Percentiles rank a stretch among this genome's conserved stretches.
Conservation (phyloP, 225 moss, liverwort and hornwort genomes). For the Pseudisothecium myosuroides region DNA sequence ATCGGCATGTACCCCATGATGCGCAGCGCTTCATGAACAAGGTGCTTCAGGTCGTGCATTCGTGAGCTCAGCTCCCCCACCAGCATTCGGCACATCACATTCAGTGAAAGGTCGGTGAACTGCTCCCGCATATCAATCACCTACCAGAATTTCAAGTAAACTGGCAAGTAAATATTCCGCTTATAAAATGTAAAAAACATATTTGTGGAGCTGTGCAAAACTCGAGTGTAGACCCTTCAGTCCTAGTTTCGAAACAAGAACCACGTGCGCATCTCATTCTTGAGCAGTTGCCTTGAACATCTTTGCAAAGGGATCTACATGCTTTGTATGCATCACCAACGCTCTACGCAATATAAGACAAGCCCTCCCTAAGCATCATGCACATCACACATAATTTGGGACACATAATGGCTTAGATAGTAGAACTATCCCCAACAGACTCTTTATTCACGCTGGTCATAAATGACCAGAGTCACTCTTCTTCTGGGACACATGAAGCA, state of each 20-base stretch:
- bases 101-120: constrained; percentile 8
- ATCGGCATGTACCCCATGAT: constrained; percentile 2
- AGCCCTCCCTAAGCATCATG: not conserved
- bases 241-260: not conserved
- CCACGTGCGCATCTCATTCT: too few relatives aligned
- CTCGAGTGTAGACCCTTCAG: not conserved
- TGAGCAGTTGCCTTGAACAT: too few relatives aligned
- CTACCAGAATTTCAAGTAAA: not conserved
- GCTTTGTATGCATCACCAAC: not conserved
- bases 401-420: too few relatives aligned
- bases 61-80: not conserved
- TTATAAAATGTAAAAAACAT: too few relatives aligned
- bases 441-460: too few relatives aligned
- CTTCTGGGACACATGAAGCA: not conserved
- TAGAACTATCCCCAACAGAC: too few relatives aligned
- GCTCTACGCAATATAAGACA: not conserved
- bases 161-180: not conserved
- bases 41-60: not conserved
- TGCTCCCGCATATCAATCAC: constrained; percentile 1
- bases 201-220: not conserved
- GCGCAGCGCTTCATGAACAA: not conserved
- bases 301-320: too few relatives aligned
- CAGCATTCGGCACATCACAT: constrained; percentile 24
- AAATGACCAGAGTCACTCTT: too few relatives aligned
- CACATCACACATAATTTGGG: not conserved